Base-by-base conservation (phyloP, 202 grass and related monocot species). In the Dendrocalamus latiflorus region DNA sequence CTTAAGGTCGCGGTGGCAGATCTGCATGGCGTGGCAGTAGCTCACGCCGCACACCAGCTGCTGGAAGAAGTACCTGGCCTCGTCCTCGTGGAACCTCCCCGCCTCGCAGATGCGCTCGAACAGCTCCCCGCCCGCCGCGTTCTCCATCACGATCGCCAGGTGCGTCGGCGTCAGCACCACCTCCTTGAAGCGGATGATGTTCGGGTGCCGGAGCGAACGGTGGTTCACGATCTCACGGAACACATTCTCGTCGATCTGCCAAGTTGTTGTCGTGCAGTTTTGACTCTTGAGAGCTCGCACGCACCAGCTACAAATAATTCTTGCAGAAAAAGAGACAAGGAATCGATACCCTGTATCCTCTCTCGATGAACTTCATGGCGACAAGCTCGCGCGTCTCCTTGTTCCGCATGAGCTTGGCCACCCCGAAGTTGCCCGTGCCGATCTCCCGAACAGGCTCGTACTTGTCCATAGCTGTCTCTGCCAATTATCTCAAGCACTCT, bases 161-260 rank as follows among this genome's bases (percentile, higher is more conserved):
- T 97, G 94, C 55, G 86, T 93, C 57, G 88, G 86, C 47, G 94
- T 97, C n/a, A 97, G 62, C 8, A 94, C 92, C 34, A 97, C 95
- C 92, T 98, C 95, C 82, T 90, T 94, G 91, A 98, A 98, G 1
- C 95, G 90, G 80, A 98, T 91, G 81, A 98, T 98, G 86, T 98
- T 93, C 5, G 95, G 95, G 85, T 98, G 95, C 0, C 89, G 86
- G 4, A 98, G 90, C 57, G 95, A 86, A 0, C 95, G 83, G 82
- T 98, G 95, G 87, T 98, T 98, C 15, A 98, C 92, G 75, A 98
- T 98, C 87, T 98, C 95, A 0, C 95, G 84, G 85, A 85, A 91
- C 39, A 98, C 95, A 55, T 95, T 98, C 89, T 93, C 95, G 79
- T 98, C 95, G 77, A 98, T 98, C 92, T 93, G 17, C 7, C 18